A percentile compares a stretch with the other conserved stretches of the same genome.
Conservation (phyloP, 805 yeast species). For the Starmerella etchellsii region DNA sequence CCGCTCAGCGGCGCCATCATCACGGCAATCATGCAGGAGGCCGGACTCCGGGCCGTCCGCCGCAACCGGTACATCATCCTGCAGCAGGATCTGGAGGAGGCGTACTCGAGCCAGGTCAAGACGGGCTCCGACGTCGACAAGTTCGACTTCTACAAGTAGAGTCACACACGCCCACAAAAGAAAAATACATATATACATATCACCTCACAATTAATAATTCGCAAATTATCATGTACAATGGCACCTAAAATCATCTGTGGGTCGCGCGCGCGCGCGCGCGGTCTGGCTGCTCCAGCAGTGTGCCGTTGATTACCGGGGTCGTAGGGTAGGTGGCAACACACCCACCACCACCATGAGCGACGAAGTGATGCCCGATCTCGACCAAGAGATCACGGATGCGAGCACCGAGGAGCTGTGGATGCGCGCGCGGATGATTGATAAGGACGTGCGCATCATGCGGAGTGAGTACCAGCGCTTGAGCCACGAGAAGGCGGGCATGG, state of each 20-base stretch:
- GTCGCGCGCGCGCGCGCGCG: no score
- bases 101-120: constrained; percentile 93
- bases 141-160: constrained; percentile 86
- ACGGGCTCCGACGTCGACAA: constrained; percentile 91
- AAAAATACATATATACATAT: no score
- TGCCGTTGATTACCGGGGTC: no score
- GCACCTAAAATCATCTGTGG: no score
- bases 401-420: constrained; percentile 74
- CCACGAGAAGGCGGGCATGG: constrained; percentile 88
- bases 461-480: constrained; percentile 81
- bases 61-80: constrained; percentile 93
- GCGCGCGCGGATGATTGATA: constrained; percentile 77
- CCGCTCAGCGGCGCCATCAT: constrained; percentile 92
- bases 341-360: constrained; percentile 12
- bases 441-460: constrained; percentile 88
- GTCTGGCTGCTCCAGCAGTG: no score
- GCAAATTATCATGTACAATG: no score
- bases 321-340: no score
- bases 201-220: no score
- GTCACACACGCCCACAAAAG: no score
- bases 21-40: constrained; percentile 99
- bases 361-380: constrained; percentile 43
- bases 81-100: constrained; percentile 94
- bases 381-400: constrained; percentile 64
- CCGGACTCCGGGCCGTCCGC: constrained; percentile 96